phyloP scores from a whole-genome alignment of 2,329 filamentous ascomycete genomes.

The Tolypocladium cylindrosporum region DNA sequence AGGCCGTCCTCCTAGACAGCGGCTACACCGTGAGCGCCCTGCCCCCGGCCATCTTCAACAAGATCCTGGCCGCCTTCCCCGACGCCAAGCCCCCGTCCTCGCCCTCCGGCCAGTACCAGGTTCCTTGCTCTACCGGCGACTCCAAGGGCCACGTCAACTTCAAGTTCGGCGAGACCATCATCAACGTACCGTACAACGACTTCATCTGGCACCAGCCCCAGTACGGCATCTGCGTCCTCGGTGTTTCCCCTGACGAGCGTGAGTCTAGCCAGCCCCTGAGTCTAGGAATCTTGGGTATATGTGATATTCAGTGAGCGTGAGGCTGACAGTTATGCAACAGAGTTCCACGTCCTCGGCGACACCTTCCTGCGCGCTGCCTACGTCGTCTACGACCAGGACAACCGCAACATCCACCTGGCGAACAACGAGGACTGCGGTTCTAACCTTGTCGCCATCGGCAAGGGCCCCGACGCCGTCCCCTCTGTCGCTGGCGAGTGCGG shows the following conservation, averaged over 20 bases:
- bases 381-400: slow-evolving; percentile 32
- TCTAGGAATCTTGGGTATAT: not conserved
- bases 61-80: slow-evolving; percentile 31
- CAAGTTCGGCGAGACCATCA: slow-evolving; percentile 32
- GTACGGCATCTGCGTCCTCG: slow-evolving; percentile 28
- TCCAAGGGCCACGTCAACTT: slow-evolving; percentile 34
- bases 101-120: slow-evolving; percentile 31
- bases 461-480: slow-evolving; percentile 27
- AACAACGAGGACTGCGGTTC: slow-evolving; percentile 28
- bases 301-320: not conserved
- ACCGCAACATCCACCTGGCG: slow-evolving; percentile 25
- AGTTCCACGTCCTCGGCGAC: slow-evolving; percentile 30
- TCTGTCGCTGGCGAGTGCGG: slow-evolving; percentile 19
- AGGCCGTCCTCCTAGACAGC: slow-evolving; percentile 51
- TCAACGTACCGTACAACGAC: slow-evolving; percentile 35
- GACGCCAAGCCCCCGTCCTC: slow-evolving; percentile 2
- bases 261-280: not conserved
- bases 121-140: slow-evolving; percentile 30
- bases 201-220: slow-evolving; percentile 31
- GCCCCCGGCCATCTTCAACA: slow-evolving; percentile 42
- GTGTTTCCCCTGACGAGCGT: slow-evolving; percentile 31
- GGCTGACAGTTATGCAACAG: slow-evolving; percentile 1
- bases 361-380: slow-evolving; percentile 35
- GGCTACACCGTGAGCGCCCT: slow-evolving; percentile 60
- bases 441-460: slow-evolving; percentile 24